Base-by-base conservation (phyloP, 2,329 filamentous ascomycete species). In the Calonectria leucothoes region DNA sequence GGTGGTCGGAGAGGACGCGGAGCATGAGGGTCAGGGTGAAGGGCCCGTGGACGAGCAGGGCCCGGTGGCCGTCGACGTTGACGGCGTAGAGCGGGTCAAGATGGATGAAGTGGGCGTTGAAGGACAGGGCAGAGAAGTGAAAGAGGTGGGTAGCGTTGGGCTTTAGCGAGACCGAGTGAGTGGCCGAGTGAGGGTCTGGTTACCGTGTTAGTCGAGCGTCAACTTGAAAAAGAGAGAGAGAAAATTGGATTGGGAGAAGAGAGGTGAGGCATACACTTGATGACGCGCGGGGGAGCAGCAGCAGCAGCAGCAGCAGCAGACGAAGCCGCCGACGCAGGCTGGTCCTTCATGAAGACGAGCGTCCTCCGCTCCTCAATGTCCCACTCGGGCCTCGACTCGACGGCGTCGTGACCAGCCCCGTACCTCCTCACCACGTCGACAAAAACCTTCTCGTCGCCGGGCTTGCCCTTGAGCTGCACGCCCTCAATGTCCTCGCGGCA, bases 81-180 rank as follows among this genome's bases (percentile, higher is more conserved):
- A 89, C 89, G 66, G 92, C 92, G 84, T 95, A 97, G 52, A 88
- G 81, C 1, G 89, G 89, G 83, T 98, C 94, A 27, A 98, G 88
- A 85, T 99, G 97, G 78, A 99, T 98, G 20, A 90, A 88, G 84
- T 99, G 97, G 1, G 95, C 95, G 84, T 99, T 99, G 87, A 95
- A 96, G 3, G 94, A 96, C 39, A 99, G 90, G 0, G 95, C 95
- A 25, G 94, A 97, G 87, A 96, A 98, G 72, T 96, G 92, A 86
- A 98, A 98, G 68, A 99, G 91, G 6, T 98, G 90, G 6, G 90
- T 87, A 3, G 90, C 87, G 3, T 93, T 92, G 0, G 95, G 95
- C 0, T 85, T 89, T 29, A 98, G 85, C 0, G 86, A 85, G 77
- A 94, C 81, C 27, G 81, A 81, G 74, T 85, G 83, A 20, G 82